phyloP scores from a whole-genome alignment of 495 filamentous ascomycete genomes.

The Thermothielavioides terrestris region DNA sequence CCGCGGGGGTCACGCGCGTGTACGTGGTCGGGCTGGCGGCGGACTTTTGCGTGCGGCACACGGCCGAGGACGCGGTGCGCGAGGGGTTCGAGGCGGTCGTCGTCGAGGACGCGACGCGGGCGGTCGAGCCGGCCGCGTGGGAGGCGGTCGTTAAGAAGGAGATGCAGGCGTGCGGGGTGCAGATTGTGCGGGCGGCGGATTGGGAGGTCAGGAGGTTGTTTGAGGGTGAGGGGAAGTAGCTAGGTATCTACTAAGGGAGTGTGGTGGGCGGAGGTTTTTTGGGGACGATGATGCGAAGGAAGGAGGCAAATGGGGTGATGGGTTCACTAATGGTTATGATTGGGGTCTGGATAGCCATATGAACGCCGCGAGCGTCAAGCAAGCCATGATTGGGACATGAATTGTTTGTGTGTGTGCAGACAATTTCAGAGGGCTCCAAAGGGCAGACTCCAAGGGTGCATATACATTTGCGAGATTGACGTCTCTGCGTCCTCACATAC shows the following conservation, averaged over 20 bases:
- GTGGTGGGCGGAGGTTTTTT: no score
- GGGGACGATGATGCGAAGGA: neutral
- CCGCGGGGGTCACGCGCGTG: slow-evolving; percentile 58
- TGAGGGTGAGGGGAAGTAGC: neutral
- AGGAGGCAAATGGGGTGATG: no score
- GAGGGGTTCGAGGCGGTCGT: slow-evolving; percentile 73
- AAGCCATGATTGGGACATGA: no score
- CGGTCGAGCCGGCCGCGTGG: slow-evolving; percentile 57
- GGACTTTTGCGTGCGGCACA: slow-evolving; percentile 82
- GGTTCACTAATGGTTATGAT: no score
- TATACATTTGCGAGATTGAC: no score
- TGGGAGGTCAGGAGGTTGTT: slow-evolving; percentile 33
- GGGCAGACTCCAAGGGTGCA: no score
- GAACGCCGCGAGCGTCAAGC: no score
- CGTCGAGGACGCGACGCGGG: slow-evolving; percentile 66
- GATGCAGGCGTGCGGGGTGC: slow-evolving; percentile 42
- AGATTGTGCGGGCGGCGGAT: slow-evolving; percentile 35
- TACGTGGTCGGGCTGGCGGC: slow-evolving; percentile 79
- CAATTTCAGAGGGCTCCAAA: no score
- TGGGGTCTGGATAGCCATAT: no score
- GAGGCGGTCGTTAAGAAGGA: slow-evolving; percentile 44
- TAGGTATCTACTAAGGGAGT: no score
- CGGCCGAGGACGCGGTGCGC: slow-evolving; percentile 64
- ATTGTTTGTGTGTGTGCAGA: no score
- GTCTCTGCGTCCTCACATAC: no score